These are phyloP conservation scores for Schoenoplectus triqueter DNA, from an alignment of 202 grass and related monocot species.

Conservation along the genomic window DNA sequence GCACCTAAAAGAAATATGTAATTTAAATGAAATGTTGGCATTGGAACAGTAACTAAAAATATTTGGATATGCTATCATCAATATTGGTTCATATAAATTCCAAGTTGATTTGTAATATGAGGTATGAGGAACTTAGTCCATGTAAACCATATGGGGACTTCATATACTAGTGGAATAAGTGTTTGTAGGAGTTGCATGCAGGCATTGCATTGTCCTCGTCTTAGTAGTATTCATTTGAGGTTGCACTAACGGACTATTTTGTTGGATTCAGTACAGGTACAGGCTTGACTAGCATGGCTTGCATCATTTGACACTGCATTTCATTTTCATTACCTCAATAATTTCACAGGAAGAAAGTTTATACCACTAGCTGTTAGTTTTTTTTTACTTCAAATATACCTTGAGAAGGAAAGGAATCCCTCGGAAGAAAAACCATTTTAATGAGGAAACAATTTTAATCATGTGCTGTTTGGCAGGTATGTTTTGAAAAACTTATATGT, in stretches of 20 bases:
- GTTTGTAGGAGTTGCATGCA: background rate
- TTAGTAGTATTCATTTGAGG: background rate
- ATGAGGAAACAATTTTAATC: background rate
- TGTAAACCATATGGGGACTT: background rate
- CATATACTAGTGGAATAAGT: background rate
- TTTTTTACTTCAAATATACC: background rate
- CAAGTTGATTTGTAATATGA: background rate
- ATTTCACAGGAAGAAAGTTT: background rate
- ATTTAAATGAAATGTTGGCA: background rate
- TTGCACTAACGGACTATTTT: background rate
- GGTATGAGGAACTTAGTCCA: background rate
- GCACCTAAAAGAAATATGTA: no score
- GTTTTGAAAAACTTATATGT: background rate
- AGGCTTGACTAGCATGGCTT: background rate
- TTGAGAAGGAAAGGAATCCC: background rate
- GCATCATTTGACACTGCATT: background rate
- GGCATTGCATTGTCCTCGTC: no score
- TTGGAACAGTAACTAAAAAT: background rate
- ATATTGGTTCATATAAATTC: background rate
- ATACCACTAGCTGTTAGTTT: background rate
- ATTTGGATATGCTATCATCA: background rate
- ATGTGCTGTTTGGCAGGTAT: background rate
- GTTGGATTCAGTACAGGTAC: background rate
- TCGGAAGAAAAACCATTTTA: background rate
- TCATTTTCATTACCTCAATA: slow-evolving; percentile 1